Conservation (phyloP, 2,329 filamentous ascomycete species). For the Phialocephala subalpina region DNA sequence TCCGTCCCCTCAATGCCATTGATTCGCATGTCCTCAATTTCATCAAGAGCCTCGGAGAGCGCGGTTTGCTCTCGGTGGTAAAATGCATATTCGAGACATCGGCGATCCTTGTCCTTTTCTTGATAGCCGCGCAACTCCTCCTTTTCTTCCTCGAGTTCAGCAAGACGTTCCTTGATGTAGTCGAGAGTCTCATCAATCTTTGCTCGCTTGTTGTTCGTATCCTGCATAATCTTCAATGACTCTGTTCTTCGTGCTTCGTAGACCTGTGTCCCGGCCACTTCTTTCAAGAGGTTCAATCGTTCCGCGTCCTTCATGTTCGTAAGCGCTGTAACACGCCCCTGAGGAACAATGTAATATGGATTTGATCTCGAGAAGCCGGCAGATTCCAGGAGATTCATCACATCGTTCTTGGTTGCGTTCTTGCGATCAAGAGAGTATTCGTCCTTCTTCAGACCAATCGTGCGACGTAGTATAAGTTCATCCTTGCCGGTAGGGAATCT, state of each 20-base stretch:
- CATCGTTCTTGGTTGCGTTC: slow-evolving; percentile 92
- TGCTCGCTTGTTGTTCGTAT: slow-evolving; percentile 91
- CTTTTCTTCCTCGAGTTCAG: slow-evolving; percentile 95
- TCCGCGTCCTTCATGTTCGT: slow-evolving; percentile 99
- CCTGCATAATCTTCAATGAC: slow-evolving; percentile 94
- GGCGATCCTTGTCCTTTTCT: slow-evolving; percentile 90
- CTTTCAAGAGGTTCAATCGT: slow-evolving; percentile 88
- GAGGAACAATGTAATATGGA: slow-evolving; percentile 98
- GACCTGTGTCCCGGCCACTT: slow-evolving; percentile 97
- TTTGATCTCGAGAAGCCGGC: slow-evolving; percentile 97
- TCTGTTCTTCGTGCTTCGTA: slow-evolving; percentile 93
- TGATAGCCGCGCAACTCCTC: slow-evolving; percentile 94
- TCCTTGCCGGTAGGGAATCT: slow-evolving; percentile 93
- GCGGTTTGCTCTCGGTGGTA: slow-evolving; percentile 88
- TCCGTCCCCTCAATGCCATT: slow-evolving; percentile 87
- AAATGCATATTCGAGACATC: slow-evolving; percentile 94
- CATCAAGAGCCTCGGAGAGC: slow-evolving; percentile 78
- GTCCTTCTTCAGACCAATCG: slow-evolving; percentile 97
- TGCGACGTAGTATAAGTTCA: slow-evolving; percentile 89
- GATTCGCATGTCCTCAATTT: slow-evolving; percentile 82
- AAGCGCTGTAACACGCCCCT: slow-evolving; percentile 92
- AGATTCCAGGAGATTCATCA: slow-evolving; percentile 93
- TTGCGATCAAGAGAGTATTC: slow-evolving; percentile 98
- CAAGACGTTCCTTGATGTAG: slow-evolving; percentile 89
- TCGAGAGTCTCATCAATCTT: slow-evolving; percentile 94